phyloP scores from a whole-genome alignment of 1,284 basidiomycete species.

The Cryptococcus jaspeensis region DNA sequence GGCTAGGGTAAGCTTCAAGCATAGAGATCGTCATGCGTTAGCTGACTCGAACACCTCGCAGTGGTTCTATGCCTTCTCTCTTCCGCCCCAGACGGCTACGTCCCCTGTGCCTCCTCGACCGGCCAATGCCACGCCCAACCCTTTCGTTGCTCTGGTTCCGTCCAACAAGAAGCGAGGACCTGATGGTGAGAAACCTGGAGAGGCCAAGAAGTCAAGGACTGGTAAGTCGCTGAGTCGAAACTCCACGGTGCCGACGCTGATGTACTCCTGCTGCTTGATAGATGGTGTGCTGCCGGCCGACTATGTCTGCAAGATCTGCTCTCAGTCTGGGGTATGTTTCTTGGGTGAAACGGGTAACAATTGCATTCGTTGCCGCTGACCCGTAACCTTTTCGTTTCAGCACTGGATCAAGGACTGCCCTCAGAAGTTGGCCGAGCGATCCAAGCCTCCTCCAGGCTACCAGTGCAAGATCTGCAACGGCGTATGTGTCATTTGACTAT shows the following conservation, averaged over 20 bases:
- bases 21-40: background rate
- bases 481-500: constrained; percentile 23
- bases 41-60: constrained; percentile 31
- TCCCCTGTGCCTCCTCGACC: constrained; percentile 35
- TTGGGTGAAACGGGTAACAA: background rate
- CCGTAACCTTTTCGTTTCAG: constrained; percentile 13
- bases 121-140: constrained; percentile 43
- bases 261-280: background rate
- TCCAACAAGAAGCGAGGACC: constrained; percentile 59
- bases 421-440: constrained; percentile 21
- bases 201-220: background rate
- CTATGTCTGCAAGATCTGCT: constrained; percentile 82
- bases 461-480: constrained; percentile 48
- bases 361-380: constrained; percentile 1
- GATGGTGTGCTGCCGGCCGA: constrained; percentile 59
- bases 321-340: constrained; percentile 53
- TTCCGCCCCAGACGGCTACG: constrained; percentile 53
- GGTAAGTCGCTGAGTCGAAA: constrained; percentile 11
- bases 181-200: constrained; percentile 21
- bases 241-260: background rate
- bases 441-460: constrained; percentile 41
- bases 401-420: constrained; percentile 52
- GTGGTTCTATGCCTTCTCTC: constrained; percentile 77
- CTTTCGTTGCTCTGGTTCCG: constrained; percentile 24
- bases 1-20: constrained; percentile 63